Evolutionary conservation across 2,329 filamentous ascomycete species (phyloP), one percentile per base, ranked within the genome.

Genomic region (Aphanocladium album): DNA sequence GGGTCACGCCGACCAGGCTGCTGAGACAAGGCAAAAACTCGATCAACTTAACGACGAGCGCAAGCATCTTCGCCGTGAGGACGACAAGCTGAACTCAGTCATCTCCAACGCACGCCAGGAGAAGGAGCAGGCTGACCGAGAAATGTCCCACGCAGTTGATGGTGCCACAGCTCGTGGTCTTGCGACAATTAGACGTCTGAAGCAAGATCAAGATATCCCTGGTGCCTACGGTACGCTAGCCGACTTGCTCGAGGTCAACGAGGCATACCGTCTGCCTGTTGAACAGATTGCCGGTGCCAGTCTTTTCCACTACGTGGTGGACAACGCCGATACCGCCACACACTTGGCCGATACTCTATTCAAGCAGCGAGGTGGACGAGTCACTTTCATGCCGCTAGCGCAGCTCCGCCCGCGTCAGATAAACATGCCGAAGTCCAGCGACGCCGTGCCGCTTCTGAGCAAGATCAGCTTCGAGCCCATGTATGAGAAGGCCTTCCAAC

Each of bases 251-350:
- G 86, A 92, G 59, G 91, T 96, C 53, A 85, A 82, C 61, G 91
- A 96, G 57, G 84, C 86, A 57, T 98, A 96, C 75, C 87, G 92
- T 63, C 86, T 93, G 12, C 91, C 95, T 2, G 89, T 96, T 11
- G 95, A 99, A 75, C 91, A 96, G 67, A 95, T 93, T 56, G 95
- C 93, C 2, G 95, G 95, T 19, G 88, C 88, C 64, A 96, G 91
- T 71, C 81, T 99, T 9, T 99, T 99, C 76, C 91, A 99, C 74
- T 96, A 96, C 66, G 87, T 99, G 12, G 93, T 98, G 47, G 93
- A 99, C 72, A 93, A 89, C 54, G 91, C 96, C 63, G 86, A 89
- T 45, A 97, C 93, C 0, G 92, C 93, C 1, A 91, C 90, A 1
- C 85, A 86, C 66, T 84, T 97, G 37, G 86, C 95, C 47, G 89